phyloP scores from a whole-genome alignment of 2,329 filamentous ascomycete species.

The Sclerotinia minor region DNA sequence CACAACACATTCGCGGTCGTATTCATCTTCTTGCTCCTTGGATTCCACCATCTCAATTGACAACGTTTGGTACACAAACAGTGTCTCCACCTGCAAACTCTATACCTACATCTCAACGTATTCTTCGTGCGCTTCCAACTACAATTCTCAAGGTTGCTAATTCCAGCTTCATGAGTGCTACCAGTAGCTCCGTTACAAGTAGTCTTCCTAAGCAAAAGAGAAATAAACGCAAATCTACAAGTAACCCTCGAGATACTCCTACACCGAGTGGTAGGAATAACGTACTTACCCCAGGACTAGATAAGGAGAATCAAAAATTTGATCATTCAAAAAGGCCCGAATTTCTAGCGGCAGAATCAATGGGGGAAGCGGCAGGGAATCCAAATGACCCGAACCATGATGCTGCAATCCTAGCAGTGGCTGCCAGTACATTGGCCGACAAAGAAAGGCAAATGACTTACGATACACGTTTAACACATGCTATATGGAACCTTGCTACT shows the following conservation, averaged over 20 bases:
- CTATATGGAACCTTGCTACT: constrained; percentile 92
- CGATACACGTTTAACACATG: constrained; percentile 82
- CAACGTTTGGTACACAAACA: constrained; percentile 69
- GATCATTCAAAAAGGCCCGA: constrained; percentile 39
- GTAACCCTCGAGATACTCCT: constrained; percentile 42
- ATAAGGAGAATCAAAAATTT: constrained; percentile 40
- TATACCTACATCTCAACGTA: constrained; percentile 86
- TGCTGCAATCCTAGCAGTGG: constrained; percentile 47
- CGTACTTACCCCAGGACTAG: constrained; percentile 43
- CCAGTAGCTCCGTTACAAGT: constrained; percentile 80
- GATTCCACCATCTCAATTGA: constrained; percentile 96
- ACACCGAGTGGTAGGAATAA: constrained; percentile 39
- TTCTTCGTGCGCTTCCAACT: constrained; percentile 85
- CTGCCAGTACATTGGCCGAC: constrained; percentile 63
- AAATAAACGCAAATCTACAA: constrained; percentile 58
- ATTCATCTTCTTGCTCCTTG: constrained; percentile 94
- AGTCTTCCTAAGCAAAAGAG: constrained; percentile 69
- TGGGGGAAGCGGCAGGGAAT: constrained; percentile 37
- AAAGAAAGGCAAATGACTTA: constrained; percentile 74
- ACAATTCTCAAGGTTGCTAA: constrained; percentile 93
- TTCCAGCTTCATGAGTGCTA: constrained; percentile 90
- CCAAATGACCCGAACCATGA: constrained; percentile 39
- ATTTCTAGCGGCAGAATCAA: constrained; percentile 34
- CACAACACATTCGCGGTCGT: constrained; percentile 89
- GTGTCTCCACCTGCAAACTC: constrained; percentile 77